Percentiles rank a stretch among this genome's conserved stretches.
Conservation (phyloP, 768 basidiomycete species). For the Panellus pusillus region DNA sequence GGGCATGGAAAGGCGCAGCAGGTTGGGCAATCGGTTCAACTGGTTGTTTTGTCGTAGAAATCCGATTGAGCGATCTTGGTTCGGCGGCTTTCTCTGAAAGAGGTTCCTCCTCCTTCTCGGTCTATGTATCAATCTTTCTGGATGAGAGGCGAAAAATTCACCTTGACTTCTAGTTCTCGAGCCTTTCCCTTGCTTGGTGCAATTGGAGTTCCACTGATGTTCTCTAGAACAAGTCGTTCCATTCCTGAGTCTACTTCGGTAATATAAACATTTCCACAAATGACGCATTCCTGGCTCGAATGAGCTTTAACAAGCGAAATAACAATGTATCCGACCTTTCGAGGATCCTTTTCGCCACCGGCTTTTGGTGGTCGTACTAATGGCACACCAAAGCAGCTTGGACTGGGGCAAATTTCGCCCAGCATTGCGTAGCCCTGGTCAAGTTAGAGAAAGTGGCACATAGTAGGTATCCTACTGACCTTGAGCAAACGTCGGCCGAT, state of each 20-base stretch:
- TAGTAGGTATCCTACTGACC: background rate
- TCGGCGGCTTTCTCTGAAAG: too few species aligned
- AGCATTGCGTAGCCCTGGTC: conserved; percentile 79
- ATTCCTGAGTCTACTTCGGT: conserved; percentile 54
- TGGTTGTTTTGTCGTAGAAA: too few species aligned
- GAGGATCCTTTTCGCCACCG: conserved; percentile 58
- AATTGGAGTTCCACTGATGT: background rate
- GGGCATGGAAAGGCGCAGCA: too few species aligned
- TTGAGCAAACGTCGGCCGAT: conserved; percentile 76
- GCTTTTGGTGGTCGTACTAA: conserved; percentile 75
- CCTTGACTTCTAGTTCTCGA: conserved; percentile 1
- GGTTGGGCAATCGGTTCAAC: too few species aligned
- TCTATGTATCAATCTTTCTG: too few species aligned
- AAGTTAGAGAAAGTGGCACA: background rate
- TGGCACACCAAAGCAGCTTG: conserved; percentile 75
- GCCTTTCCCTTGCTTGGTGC: conserved; percentile 5
- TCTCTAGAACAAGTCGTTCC: conserved; percentile 41
- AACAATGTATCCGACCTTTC: conserved; percentile 52
- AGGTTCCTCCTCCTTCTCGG: too few species aligned
- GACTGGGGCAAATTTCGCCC: conserved; percentile 78
- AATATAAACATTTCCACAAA: conserved; percentile 63
- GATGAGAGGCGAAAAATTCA: background rate
- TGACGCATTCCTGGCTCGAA: conserved; percentile 69
- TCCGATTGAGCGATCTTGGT: too few species aligned
- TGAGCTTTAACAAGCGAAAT: conserved; percentile 3